A percentile compares a stretch with the other conserved stretches of the same genome.
Evolutionary conservation across 1,139 yeast genomes (phyloP).

Genomic region (Arxiozyma slooffiae): DNA sequence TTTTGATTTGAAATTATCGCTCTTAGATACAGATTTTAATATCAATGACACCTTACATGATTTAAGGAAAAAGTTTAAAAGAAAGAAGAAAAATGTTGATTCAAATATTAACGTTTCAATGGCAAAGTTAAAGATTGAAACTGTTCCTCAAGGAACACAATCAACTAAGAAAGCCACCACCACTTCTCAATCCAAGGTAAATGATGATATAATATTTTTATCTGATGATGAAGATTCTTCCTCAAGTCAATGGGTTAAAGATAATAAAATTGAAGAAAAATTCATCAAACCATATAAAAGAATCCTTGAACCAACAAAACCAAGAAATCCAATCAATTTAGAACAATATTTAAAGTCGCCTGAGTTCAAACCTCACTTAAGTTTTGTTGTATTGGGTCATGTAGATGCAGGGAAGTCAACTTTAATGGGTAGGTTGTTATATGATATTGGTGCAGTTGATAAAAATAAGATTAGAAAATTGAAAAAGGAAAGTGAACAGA

Average conservation of each 20-base stretch:
- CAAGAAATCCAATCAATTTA: constrained; percentile 33
- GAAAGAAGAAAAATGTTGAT: constrained; percentile 15
- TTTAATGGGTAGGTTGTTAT: constrained; percentile 76
- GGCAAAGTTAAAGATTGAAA: not conserved
- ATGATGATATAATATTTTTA: constrained; percentile 9
- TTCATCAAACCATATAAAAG: constrained; percentile 18
- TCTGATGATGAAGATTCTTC: constrained; percentile 12
- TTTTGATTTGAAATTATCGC: constrained; percentile 24
- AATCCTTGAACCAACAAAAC: constrained; percentile 29
- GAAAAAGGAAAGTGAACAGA: constrained; percentile 67
- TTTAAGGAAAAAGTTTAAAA: constrained; percentile 23
- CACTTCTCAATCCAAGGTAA: not conserved
- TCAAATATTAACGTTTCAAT: not conserved
- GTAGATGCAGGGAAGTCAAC: constrained; percentile 98
- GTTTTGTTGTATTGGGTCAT: constrained; percentile 87
- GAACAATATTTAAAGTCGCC: constrained; percentile 27
- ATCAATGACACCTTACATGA: constrained; percentile 18
- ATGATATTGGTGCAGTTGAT: constrained; percentile 75
- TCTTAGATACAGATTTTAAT: constrained; percentile 27
- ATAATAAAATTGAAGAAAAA: constrained; percentile 10
- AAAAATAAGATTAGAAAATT: constrained; percentile 65
- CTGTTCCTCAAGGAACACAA: not conserved
- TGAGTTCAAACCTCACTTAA: constrained; percentile 48
- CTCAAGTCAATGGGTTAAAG: not conserved
- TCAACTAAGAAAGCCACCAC: not conserved